These are phyloP conservation scores for Aegilops tauschii DNA, from an alignment of 176 grass and related monocot genomes.

Conservation along the genomic window DNA sequence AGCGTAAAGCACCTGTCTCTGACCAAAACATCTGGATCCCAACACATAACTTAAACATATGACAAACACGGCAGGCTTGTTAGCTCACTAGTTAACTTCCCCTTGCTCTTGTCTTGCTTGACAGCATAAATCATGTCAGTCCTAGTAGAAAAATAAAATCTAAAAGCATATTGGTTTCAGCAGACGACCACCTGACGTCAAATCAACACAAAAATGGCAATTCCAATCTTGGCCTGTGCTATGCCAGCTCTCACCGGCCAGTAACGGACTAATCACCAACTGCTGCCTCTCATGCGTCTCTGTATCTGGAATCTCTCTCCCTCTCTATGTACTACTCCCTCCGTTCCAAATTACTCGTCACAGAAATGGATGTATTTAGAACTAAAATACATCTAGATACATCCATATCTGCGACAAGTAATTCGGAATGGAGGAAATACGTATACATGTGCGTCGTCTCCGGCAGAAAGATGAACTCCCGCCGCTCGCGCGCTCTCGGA, in stretches of 20 bases:
- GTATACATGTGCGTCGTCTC: not conserved
- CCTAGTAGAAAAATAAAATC: no score
- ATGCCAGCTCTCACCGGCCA: not conserved
- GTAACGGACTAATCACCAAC: not conserved
- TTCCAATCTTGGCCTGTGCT: not conserved
- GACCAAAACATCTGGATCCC: constrained; percentile 20
- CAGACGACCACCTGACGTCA: not conserved
- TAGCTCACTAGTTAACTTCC: not conserved
- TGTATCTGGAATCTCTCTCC: not conserved
- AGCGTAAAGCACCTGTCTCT: constrained; percentile 25
- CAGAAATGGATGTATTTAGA: no score
- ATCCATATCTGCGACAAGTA: no score
- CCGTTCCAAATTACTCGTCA: no score
- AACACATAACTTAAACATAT: not conserved
- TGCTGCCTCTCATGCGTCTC: not conserved
- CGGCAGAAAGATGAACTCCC: not conserved
- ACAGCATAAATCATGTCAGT: not conserved
- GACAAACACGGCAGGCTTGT: no score
- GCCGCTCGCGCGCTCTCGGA: not conserved
- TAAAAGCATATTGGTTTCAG: not conserved
- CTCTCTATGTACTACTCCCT: not conserved
- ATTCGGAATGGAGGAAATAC: not conserved
- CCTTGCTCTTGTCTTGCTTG: constrained; percentile 4
- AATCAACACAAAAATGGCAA: constrained; percentile 12
- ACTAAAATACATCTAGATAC: no score